A percentile compares a stretch with the other conserved stretches of the same genome.
phyloP scores from a whole-genome alignment of 768 basidiomycete genomes.

The Russula earlei region DNA sequence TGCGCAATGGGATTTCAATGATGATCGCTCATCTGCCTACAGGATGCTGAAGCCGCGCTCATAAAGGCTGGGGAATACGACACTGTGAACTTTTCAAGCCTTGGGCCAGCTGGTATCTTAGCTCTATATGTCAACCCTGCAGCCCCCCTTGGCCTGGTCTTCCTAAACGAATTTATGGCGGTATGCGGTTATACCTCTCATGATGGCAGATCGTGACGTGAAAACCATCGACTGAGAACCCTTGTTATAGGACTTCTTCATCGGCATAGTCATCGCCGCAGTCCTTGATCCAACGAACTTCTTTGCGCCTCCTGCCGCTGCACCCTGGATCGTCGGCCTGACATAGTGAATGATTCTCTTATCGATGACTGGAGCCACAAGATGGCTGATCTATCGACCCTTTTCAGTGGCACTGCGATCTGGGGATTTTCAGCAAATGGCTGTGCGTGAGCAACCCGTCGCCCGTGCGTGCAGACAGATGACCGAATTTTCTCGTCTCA shows the following conservation, averaged over 20 bases:
- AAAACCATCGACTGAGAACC: background rate
- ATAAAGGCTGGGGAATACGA: slow-evolving; percentile 24
- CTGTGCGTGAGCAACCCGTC: slow-evolving; percentile 16
- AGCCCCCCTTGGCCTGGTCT: slow-evolving; percentile 26
- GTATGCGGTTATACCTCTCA: slow-evolving; percentile 21
- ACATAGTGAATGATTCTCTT: slow-evolving; percentile 19
- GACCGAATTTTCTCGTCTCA: slow-evolving; percentile 2
- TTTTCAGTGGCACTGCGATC: slow-evolving; percentile 19
- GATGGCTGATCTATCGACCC: background rate
- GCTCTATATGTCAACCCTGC: slow-evolving; percentile 30
- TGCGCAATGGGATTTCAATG: background rate
- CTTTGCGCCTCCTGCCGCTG: slow-evolving; percentile 21
- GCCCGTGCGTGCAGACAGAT: background rate
- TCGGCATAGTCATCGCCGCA: slow-evolving; percentile 22
- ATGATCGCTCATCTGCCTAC: background rate
- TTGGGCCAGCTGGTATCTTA: slow-evolving; percentile 33
- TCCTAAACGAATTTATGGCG: slow-evolving; percentile 34
- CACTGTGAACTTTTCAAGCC: slow-evolving; percentile 28
- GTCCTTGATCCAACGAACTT: slow-evolving; percentile 26
- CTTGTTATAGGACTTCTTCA: slow-evolving; percentile 20
- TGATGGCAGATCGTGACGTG: background rate
- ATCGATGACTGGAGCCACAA: background rate
- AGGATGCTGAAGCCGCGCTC: slow-evolving; percentile 27
- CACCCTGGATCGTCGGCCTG: slow-evolving; percentile 23
- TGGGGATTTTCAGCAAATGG: slow-evolving; percentile 24